Percentiles rank a stretch among this genome's conserved stretches.
Conservation (phyloP, 192 early-diverging fungal genomes). For the Geosiphon pyriformis region DNA sequence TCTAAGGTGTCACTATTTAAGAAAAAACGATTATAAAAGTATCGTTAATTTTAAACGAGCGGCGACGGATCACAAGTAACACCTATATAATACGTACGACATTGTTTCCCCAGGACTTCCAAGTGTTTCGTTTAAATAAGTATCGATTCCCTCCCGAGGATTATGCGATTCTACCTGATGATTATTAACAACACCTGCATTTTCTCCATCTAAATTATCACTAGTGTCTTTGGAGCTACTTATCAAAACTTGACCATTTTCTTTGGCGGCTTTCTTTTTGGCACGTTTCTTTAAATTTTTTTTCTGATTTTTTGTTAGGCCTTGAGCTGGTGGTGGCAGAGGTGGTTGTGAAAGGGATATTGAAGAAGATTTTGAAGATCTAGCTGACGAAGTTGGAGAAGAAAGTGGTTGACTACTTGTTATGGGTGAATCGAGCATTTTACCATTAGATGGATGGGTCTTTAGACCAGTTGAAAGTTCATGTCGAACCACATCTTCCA, state of each 20-base stretch:
- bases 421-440: not conserved
- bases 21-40: too few relatives aligned
- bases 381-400: slow-evolving; percentile 9
- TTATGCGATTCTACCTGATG: too few relatives aligned
- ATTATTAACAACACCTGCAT: not conserved
- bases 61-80: too few relatives aligned
- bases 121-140: not conserved
- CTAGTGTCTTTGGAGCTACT: slow-evolving; percentile 12
- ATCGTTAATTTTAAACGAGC: too few relatives aligned
- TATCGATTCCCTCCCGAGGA: not conserved
- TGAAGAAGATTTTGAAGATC: slow-evolving; percentile 7
- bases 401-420: slow-evolving; percentile 20
- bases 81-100: slow-evolving; percentile 15
- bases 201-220: slow-evolving; percentile 6
- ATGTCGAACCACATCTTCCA: slow-evolving; percentile 67
- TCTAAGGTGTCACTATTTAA: slow-evolving; percentile 42
- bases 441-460: not conserved
- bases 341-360: not conserved
- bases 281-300: slow-evolving; percentile 51
- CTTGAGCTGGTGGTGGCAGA: slow-evolving; percentile 13
- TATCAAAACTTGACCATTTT: slow-evolving; percentile 14
- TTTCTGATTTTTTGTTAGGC: slow-evolving; percentile 43
- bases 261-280: slow-evolving; percentile 30
- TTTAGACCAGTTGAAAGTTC: slow-evolving; percentile 15
- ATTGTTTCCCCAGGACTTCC: slow-evolving; percentile 2